Percentiles rank a stretch among this genome's conserved stretches.
phyloP scores from a whole-genome alignment of 441 rosid genomes.

The Populus trichocarpa region DNA sequence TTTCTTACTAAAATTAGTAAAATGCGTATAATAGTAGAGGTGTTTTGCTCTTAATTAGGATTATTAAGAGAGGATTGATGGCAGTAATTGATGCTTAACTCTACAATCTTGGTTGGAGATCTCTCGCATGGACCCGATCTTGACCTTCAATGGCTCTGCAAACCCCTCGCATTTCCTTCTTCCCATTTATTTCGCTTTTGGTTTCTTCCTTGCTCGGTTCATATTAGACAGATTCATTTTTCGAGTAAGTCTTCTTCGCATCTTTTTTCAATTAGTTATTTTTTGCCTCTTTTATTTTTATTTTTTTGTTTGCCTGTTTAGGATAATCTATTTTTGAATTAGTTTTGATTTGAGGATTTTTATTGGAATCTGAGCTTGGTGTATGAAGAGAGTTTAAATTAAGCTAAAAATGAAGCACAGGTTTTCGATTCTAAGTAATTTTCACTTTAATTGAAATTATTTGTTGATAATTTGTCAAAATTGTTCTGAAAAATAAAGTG shows the following conservation, averaged over 20 bases:
- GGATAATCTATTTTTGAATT: background rate
- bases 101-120: slow-evolving; percentile 10
- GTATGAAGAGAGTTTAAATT: too few relatives aligned
- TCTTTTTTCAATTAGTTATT: background rate
- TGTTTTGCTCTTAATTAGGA: too few relatives aligned
- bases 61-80: too few relatives aligned
- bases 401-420: too few relatives aligned
- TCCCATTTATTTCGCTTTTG: slow-evolving; percentile 58
- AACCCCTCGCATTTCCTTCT: slow-evolving; percentile 45
- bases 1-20: too few relatives aligned
- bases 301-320: slow-evolving; percentile 2
- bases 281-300: background rate
- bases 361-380: too few relatives aligned
- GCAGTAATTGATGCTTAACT: slow-evolving; percentile 16
- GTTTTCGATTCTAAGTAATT: too few relatives aligned
- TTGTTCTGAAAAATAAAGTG: background rate
- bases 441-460: background rate
- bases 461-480: background rate
- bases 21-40: too few relatives aligned
- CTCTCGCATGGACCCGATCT: slow-evolving; percentile 44
- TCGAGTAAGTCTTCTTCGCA: slow-evolving; percentile 50
- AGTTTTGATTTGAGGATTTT: too few relatives aligned
- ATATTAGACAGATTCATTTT: slow-evolving; percentile 72
- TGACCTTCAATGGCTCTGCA: slow-evolving; percentile 32
- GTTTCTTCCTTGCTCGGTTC: slow-evolving; percentile 55